phyloP scores from a whole-genome alignment of 306 rosid genomes.

The Malus sylvestris region DNA sequence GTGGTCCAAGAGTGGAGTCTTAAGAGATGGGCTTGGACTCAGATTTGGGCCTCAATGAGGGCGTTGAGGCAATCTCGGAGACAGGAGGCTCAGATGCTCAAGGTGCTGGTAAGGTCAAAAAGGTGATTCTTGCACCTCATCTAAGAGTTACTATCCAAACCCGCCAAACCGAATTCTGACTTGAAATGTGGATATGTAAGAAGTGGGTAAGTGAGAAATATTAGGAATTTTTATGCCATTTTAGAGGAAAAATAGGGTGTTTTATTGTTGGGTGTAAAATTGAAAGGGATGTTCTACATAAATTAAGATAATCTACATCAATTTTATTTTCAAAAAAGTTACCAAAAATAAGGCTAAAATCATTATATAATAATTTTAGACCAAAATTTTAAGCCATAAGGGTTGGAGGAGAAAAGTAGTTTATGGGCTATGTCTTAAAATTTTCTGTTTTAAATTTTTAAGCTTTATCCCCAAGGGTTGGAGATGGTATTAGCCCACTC shows the following conservation, averaged over 20 bases:
- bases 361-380: no score
- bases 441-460: no score
- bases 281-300: background rate
- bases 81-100: constrained; percentile 80
- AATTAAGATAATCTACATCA: no score
- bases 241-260: background rate
- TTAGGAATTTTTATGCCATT: background rate
- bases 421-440: no score
- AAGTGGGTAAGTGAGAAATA: background rate
- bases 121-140: constrained; percentile 87
- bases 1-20: constrained; percentile 29
- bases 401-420: no score
- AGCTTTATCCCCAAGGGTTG: no score
- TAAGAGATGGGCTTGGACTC: constrained; percentile 26
- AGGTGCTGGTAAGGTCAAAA: constrained; percentile 48
- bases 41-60: constrained; percentile 52
- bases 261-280: background rate
- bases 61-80: constrained; percentile 56
- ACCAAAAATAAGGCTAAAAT: no score
- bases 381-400: no score
- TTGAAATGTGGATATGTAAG: background rate
- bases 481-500: no score
- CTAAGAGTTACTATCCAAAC: background rate
- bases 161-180: background rate
- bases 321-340: no score